These are phyloP conservation scores for Kodamaea restingae DNA, from an alignment of 805 yeast genomes.

Conservation along the genomic window DNA sequence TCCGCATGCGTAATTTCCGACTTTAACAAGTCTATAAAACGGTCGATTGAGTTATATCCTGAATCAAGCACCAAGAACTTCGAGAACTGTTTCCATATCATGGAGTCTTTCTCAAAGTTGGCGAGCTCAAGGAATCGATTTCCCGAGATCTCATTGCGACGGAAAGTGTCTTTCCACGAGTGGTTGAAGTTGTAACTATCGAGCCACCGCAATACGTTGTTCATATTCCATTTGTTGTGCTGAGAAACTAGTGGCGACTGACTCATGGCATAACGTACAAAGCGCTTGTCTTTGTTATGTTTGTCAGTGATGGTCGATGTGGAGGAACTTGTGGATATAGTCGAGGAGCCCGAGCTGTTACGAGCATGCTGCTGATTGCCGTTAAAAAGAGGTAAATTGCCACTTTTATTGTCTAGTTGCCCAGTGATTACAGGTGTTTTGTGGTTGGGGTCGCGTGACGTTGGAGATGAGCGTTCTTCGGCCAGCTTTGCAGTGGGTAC, in stretches of 20 bases:
- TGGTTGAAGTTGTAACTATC: conserved; percentile 63
- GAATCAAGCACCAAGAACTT: conserved; percentile 35
- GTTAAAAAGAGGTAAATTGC: too few species aligned
- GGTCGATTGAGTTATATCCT: conserved; percentile 48
- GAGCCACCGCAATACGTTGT: conserved; percentile 67
- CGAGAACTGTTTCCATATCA: conserved; percentile 45
- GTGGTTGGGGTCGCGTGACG: too few species aligned
- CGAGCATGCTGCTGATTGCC: conserved; percentile 19
- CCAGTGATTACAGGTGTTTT: too few species aligned
- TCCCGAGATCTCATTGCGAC: conserved; percentile 54
- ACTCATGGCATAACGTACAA: conserved; percentile 41
- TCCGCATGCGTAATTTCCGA: conserved; percentile 12
- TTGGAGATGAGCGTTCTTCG: neutral
- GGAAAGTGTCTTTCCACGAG: conserved; percentile 69
- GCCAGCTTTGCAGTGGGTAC: neutral
- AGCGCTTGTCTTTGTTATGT: conserved; percentile 35
- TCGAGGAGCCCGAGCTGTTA: conserved; percentile 35
- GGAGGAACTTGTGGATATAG: conserved; percentile 27
- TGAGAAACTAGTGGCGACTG: conserved; percentile 23
- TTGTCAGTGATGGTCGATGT: conserved; percentile 28
- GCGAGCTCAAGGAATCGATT: conserved; percentile 61
- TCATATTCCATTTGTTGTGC: conserved; percentile 67
- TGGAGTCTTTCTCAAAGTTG: conserved; percentile 52
- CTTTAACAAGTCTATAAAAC: conserved; percentile 51
- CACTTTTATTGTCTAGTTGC: too few species aligned